These are phyloP conservation scores for Albizia julibrissin DNA, from an alignment of 306 rosid genomes.

Conservation along the genomic window DNA sequence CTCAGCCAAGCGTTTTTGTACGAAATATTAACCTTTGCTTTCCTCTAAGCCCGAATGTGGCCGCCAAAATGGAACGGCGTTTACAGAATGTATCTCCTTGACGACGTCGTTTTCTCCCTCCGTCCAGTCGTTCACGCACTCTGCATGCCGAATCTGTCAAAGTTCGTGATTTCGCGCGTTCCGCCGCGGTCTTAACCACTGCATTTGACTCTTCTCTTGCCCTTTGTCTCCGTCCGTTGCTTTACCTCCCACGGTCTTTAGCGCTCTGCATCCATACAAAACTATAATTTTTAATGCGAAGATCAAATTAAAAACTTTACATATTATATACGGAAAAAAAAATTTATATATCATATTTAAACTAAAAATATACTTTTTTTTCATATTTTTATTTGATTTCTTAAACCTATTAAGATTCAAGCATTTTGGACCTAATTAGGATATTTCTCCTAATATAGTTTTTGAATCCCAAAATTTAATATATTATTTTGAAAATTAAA, in stretches of 20 bases:
- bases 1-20: neutral
- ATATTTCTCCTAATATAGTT: too few species aligned
- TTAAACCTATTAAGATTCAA: too few species aligned
- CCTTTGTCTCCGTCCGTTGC: neutral
- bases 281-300: too few species aligned
- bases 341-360: too few species aligned
- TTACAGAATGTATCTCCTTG: neutral
- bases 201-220: neutral
- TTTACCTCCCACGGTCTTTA: neutral
- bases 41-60: conserved; percentile 6
- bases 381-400: neutral
- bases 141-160: neutral
- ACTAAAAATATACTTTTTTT: neutral
- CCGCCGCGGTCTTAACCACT: neutral
- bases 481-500: neutral
- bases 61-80: conserved; percentile 31
- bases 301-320: too few species aligned
- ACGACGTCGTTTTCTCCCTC: neutral
- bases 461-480: too few species aligned
- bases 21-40: conserved; percentile 23
- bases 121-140: neutral
- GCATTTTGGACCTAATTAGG: too few species aligned
- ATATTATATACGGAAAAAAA: neutral
- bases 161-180: neutral
- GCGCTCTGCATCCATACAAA: neutral